These are phyloP conservation scores for Alternaria sp. DNA, from an alignment of 2,329 filamentous ascomycete species.

Conservation along the genomic window DNA sequence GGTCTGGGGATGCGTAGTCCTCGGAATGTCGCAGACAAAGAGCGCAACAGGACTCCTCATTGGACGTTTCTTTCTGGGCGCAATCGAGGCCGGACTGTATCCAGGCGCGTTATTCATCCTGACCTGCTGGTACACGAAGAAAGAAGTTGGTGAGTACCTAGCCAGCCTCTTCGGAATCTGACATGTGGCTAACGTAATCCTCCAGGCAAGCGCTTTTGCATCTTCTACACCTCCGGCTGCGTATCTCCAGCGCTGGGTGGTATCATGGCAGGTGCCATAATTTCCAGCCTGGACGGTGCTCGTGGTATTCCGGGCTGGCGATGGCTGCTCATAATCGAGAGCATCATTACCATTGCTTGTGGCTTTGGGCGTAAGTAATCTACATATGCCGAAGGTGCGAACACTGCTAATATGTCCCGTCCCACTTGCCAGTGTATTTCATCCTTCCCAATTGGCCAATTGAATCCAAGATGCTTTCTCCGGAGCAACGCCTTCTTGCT, in stretches of 20 bases:
- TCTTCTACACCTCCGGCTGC: slow-evolving; percentile 9
- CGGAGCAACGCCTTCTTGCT: slow-evolving; percentile 2
- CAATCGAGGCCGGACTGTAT: background rate
- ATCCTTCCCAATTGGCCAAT: slow-evolving; percentile 1
- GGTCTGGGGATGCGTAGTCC: background rate
- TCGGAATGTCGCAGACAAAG: background rate
- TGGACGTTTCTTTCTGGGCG: background rate
- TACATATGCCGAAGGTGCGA: background rate
- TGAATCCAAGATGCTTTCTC: background rate
- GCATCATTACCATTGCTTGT: background rate
- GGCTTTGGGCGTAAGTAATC: background rate
- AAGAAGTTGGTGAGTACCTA: background rate
- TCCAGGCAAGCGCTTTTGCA: slow-evolving; percentile 9
- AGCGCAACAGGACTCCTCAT: background rate
- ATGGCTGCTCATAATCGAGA: slow-evolving; percentile 1
- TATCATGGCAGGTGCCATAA: slow-evolving; percentile 6
- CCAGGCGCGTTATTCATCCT: background rate
- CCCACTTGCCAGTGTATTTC: background rate
- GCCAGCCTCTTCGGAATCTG: background rate
- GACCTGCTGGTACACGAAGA: background rate
- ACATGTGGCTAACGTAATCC: background rate
- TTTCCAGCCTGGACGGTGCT: slow-evolving; percentile 4
- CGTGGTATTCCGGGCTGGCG: slow-evolving; percentile 6
- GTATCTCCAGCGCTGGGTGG: slow-evolving; percentile 6
- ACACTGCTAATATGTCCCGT: background rate